Evolutionary conservation across 352 stramenopile genomes (phyloP).

Genomic region (Phytophthora cactorum): DNA sequence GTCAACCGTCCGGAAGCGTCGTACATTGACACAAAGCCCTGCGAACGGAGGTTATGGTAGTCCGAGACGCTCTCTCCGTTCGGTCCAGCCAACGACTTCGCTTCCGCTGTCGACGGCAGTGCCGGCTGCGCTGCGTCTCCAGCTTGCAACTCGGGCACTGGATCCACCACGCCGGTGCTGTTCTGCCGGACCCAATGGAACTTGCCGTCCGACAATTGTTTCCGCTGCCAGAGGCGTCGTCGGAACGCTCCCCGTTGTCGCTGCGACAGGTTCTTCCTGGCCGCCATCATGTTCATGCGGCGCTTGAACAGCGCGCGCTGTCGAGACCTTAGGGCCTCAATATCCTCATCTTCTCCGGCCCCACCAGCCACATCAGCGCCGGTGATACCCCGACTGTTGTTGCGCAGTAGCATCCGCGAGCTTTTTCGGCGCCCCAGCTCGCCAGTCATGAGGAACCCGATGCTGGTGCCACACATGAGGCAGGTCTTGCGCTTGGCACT

Average conservation of each 20-base stretch:
- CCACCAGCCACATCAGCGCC: conserved; percentile 12
- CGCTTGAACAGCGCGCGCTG: conserved; percentile 75
- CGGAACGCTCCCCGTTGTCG: conserved; percentile 72
- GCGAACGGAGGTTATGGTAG: conserved; percentile 64
- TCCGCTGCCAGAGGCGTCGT: conserved; percentile 69
- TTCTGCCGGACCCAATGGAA: conserved; percentile 80
- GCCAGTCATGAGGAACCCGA: conserved; percentile 36
- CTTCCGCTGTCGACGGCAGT: conserved; percentile 27
- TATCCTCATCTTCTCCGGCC: conserved; percentile 22
- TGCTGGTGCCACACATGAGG: conserved; percentile 74
- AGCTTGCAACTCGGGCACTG: conserved; percentile 19
- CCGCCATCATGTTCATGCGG: conserved; percentile 69
- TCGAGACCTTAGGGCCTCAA: conserved; percentile 46
- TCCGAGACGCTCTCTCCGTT: conserved; percentile 64
- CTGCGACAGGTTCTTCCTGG: conserved; percentile 68
- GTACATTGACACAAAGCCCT: conserved; percentile 79
- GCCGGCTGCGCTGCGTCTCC: conserved; percentile 18
- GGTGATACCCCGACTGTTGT: conserved; percentile 34
- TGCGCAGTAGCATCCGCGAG: conserved; percentile 53
- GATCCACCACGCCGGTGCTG: conserved; percentile 49
- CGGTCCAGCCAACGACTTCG: conserved; percentile 32
- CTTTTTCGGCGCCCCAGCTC: conserved; percentile 56
- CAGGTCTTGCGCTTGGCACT: conserved; percentile 43
- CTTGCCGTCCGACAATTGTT: conserved; percentile 61
- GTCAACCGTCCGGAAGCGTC: conserved; percentile 54